Percentiles rank a stretch among this genome's conserved stretches.
Evolutionary conservation across 257 asterid species (phyloP).

Genomic region (Nicotiana knightiana): DNA sequence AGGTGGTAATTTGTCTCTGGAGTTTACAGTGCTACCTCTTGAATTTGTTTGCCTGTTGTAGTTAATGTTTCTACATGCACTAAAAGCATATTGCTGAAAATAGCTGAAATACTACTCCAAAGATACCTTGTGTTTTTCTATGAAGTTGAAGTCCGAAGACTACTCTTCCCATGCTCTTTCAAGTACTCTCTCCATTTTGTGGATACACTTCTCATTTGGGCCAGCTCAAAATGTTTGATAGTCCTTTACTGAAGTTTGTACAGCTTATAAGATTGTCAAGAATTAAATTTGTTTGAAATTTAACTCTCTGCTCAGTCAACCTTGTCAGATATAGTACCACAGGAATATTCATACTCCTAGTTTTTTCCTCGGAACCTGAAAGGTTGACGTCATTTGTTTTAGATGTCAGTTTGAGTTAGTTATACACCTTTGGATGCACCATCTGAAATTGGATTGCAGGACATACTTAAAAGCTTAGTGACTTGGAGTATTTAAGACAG

Average conservation of each 20-base stretch:
- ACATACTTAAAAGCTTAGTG: background rate
- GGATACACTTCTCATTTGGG: background rate
- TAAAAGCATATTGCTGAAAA: background rate
- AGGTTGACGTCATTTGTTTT: background rate
- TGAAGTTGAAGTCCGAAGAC: background rate
- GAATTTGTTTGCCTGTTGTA: background rate
- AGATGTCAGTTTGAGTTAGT: background rate
- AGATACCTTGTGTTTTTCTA: background rate
- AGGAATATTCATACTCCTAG: background rate
- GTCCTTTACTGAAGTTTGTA: background rate
- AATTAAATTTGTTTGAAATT: background rate
- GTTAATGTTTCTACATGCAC: background rate
- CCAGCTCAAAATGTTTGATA: background rate
- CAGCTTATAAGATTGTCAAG: background rate
- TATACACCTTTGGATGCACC: background rate
- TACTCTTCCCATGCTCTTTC: background rate
- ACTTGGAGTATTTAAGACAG: background rate
- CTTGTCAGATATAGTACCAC: background rate
- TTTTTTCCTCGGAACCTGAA: background rate
- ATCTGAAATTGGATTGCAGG: background rate
- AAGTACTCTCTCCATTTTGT: background rate
- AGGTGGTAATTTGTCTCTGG: conserved; percentile 37
- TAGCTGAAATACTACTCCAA: background rate
- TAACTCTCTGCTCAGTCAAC: background rate
- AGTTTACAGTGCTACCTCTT: background rate